phyloP scores from a whole-genome alignment of 371 early-diverging fungal species.

The Syncephalastrum contaminatum region DNA sequence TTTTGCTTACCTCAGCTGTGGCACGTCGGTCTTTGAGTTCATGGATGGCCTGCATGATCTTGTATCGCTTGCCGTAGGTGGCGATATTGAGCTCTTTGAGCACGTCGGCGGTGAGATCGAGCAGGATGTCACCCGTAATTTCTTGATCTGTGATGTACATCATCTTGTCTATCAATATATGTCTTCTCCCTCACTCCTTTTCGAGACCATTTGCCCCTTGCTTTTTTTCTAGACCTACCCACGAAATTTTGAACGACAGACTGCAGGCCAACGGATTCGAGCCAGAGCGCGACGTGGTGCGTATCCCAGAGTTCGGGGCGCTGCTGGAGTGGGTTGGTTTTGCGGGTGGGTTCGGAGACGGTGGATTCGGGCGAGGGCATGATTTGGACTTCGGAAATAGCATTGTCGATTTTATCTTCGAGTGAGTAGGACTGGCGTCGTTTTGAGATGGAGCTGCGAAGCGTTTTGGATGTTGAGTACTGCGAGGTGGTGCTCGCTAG shows the following conservation, averaged over 20 bases:
- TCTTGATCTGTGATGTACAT: constrained; percentile 52
- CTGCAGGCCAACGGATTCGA: constrained; percentile 56
- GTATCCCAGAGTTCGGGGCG: constrained; percentile 53
- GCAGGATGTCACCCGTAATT: constrained; percentile 68
- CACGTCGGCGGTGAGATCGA: constrained; percentile 61
- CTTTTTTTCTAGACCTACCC: constrained; percentile 45
- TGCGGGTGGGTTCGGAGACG: not conserved
- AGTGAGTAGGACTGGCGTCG: constrained; percentile 6
- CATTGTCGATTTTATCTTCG: constrained; percentile 18
- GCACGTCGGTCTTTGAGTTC: constrained; percentile 19
- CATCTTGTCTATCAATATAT: too few relatives aligned
- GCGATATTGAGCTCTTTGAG: constrained; percentile 70
- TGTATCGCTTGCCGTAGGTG: constrained; percentile 70
- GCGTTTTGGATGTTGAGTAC: not conserved
- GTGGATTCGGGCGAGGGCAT: constrained; percentile 2
- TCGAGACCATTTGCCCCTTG: not conserved
- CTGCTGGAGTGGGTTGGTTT: constrained; percentile 9
- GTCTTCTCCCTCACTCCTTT: too few relatives aligned
- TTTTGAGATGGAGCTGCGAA: not conserved
- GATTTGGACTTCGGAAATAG: constrained; percentile 12
- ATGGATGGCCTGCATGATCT: constrained; percentile 68
- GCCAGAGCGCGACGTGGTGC: constrained; percentile 62
- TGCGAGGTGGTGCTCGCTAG: not conserved
- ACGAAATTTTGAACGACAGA: constrained; percentile 53
- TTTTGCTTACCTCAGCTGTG: constrained; percentile 3